These are phyloP conservation scores for Eustoma russellianum DNA, from an alignment of 257 asterid genomes.

Conservation along the genomic window DNA sequence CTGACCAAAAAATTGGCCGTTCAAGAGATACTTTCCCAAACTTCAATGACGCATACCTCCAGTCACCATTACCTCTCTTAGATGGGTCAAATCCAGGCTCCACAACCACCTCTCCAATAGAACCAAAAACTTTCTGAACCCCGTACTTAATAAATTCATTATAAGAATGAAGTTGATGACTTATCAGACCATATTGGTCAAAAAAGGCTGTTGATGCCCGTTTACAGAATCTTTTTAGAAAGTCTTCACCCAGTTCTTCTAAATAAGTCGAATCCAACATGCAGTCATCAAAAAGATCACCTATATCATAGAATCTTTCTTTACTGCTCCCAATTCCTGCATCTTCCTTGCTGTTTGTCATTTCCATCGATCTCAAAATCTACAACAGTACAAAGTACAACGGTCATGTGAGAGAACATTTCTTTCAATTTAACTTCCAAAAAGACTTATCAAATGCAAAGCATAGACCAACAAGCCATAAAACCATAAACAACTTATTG, in stretches of 20 bases:
- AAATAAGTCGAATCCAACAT: conserved; percentile 28
- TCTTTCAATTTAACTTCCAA: too few relatives aligned
- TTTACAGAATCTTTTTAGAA: conserved; percentile 43
- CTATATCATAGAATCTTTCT: conserved; percentile 9
- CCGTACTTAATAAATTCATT: conserved; percentile 62
- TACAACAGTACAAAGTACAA: neutral
- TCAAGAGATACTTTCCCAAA: conserved; percentile 74
- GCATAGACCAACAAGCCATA: too few relatives aligned
- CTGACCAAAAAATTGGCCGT: conserved; percentile 48
- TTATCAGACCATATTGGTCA: conserved; percentile 59
- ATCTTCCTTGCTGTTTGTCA: conserved; percentile 7
- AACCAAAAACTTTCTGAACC: conserved; percentile 58
- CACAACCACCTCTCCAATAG: conserved; percentile 58
- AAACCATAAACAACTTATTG: too few relatives aligned
- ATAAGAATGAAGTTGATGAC: conserved; percentile 82
- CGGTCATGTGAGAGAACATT: neutral
- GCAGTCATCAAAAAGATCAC: conserved; percentile 40
- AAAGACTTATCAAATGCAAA: too few relatives aligned
- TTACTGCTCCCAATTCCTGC: conserved; percentile 16
- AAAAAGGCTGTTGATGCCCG: conserved; percentile 61
- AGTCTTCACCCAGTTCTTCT: conserved; percentile 34
- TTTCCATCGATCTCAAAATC: conserved; percentile 3
- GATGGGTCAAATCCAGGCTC: conserved; percentile 84
- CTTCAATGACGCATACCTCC: conserved; percentile 68
- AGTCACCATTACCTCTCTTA: conserved; percentile 62